Conservation (phyloP, 176 grass and related monocot genomes). For the Miscanthus lutarioriparius region DNA sequence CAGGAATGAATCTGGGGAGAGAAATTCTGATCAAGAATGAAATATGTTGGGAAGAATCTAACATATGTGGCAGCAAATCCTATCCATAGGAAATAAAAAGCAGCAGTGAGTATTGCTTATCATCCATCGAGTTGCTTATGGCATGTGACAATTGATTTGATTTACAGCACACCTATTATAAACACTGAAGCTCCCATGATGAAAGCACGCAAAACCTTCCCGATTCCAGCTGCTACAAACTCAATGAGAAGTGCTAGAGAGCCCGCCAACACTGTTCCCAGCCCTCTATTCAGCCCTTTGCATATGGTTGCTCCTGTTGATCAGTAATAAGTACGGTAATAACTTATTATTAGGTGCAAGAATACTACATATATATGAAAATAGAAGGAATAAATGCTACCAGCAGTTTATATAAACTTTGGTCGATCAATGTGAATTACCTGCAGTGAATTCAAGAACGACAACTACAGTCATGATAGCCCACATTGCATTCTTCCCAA, state of each 20-base stretch:
- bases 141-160: neutral
- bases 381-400: neutral
- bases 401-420: neutral
- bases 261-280: conserved; percentile 75
- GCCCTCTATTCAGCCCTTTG: conserved; percentile 95
- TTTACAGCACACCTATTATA: conserved; percentile 51
- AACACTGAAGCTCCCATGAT: conserved; percentile 85
- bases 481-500: conserved; percentile 96
- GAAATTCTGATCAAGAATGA: no score
- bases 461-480: conserved; percentile 96
- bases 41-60: conserved; percentile 66
- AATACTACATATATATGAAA: neutral
- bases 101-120: neutral
- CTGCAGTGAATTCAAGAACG: conserved; percentile 93
- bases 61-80: conserved; percentile 79
- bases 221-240: conserved; percentile 61
- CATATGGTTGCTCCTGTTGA: conserved; percentile 76
- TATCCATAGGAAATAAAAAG: conserved; percentile 39
- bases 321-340: conserved; percentile 1
- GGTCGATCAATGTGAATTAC: conserved; percentile 37
- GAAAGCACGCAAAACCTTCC: conserved; percentile 51
- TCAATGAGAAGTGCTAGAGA: conserved; percentile 89
- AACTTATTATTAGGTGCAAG: neutral
- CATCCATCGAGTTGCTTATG: neutral
- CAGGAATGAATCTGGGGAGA: no score